Conservation (phyloP, 1,284 basidiomycete species). For the Ganoderma lucidum region DNA sequence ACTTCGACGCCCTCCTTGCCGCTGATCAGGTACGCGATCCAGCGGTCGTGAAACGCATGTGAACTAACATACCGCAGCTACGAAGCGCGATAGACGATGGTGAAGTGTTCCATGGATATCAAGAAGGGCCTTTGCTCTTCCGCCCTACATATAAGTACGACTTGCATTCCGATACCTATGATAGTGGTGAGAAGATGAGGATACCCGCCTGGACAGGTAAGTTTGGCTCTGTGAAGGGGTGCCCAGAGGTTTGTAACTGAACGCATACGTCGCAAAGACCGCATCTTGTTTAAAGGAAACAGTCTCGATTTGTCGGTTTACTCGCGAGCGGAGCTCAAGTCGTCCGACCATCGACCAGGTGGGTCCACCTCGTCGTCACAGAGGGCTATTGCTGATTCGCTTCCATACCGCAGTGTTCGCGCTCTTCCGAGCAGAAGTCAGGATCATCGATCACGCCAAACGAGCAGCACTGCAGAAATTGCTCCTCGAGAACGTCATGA, state of each 20-base stretch:
- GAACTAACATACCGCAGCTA: conserved; percentile 54
- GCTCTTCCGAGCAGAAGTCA: conserved; percentile 80
- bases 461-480: conserved; percentile 75
- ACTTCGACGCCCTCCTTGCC: conserved; percentile 78
- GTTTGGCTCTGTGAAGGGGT: conserved; percentile 24
- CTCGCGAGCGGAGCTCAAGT: conserved; percentile 81
- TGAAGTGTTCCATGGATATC: conserved; percentile 83
- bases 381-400: background rate
- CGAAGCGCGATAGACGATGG: conserved; percentile 73
- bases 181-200: conserved; percentile 95
- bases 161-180: conserved; percentile 85
- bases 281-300: conserved; percentile 86
- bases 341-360: conserved; percentile 96
- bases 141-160: conserved; percentile 92
- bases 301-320: conserved; percentile 72
- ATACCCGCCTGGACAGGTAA: conserved; percentile 97
- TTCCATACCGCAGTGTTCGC: conserved; percentile 72
- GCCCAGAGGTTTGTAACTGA: background rate
- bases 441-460: conserved; percentile 82
- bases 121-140: conserved; percentile 91
- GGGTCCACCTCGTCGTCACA: conserved; percentile 21
- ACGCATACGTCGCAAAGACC: conserved; percentile 59
- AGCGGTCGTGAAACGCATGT: background rate
- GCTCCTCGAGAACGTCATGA: conserved; percentile 67
- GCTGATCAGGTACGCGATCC: conserved; percentile 80